Evolutionary conservation across 805 yeast genomes (phyloP), one percentile per base, ranked within the genome.

Genomic region (Hanseniaspora hatyaiensis): DNA sequence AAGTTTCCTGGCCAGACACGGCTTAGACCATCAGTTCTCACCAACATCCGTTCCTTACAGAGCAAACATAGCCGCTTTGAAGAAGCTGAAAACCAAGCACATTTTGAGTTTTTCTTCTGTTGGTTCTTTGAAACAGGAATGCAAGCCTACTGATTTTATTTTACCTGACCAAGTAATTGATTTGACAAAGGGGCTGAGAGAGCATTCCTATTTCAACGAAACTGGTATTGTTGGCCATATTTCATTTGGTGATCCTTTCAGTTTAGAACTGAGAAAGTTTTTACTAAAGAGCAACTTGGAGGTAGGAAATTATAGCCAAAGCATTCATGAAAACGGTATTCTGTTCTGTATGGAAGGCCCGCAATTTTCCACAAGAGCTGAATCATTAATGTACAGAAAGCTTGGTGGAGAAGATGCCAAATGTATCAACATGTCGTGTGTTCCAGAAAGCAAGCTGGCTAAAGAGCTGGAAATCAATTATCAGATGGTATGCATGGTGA

Each of bases 311-410:
- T 23, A 75, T 73, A 42, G 64, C 66, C 47, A 52, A 63, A 15
- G 61, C 57, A 24, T 66, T 66, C 75, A 75, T 49, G 78, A 75
- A 50, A 96, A 89, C 58, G 67, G 83, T 50, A 82, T 94, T 6
- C 77, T 92, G 34, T 74, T 92, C 53, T 92, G 98, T 65, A 92
- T 92, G 99, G 99, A 89, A 66, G 99, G 99, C 36, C 99, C 99
- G 3, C 95, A 92, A 42, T 92, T 92, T 65, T 80, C 94, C 32
- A 92, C 98, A 12, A 75, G 99, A 54, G 97, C 98, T 8, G 99
- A 92, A 67, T 87, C 96, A 12, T 75, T 74, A 61, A 66, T 92
- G 66, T 92, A 92, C 70, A 69, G 74, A 52, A 41, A 28, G 24
- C 22, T 42, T 28, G 65, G 74, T 52, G 67, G 82, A 30, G 83